These are phyloP conservation scores for Botrytis tulipae DNA, from an alignment of 2,329 filamentous ascomycete genomes.

Conservation along the genomic window DNA sequence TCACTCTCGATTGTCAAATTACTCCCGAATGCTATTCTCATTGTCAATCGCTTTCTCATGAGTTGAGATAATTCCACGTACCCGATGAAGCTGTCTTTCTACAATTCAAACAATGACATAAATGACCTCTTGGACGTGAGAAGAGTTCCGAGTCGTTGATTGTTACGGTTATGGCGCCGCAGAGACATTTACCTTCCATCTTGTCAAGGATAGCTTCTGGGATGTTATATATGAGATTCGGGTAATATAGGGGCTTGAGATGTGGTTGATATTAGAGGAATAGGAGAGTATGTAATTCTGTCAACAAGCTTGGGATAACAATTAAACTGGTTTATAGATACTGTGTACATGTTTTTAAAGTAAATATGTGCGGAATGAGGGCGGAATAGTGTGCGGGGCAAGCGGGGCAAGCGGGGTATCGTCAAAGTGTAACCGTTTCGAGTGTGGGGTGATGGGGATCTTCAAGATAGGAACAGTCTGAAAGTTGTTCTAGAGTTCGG, in stretches of 20 bases:
- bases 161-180: conserved; percentile 48
- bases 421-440: not conserved
- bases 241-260: not conserved
- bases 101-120: conserved; percentile 52
- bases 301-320: not conserved
- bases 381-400: not conserved
- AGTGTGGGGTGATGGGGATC: not conserved
- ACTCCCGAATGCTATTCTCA: not conserved
- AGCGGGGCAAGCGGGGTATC: conserved; percentile 6
- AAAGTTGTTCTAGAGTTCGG: not conserved
- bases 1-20: conserved; percentile 39
- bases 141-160: conserved; percentile 50
- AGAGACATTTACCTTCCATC: conserved; percentile 45
- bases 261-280: not conserved
- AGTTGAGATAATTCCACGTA: not conserved
- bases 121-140: conserved; percentile 43
- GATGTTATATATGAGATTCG: not conserved
- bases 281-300: not conserved
- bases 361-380: not conserved
- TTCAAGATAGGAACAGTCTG: not conserved
- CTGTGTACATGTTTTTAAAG: too few species aligned
- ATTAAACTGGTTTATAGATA: not conserved
- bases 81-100: conserved; percentile 9
- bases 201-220: not conserved
- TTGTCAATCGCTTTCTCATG: not conserved